Base-by-base conservation (phyloP, 2,329 filamentous ascomycete genomes). In the Eutypa lata region DNA sequence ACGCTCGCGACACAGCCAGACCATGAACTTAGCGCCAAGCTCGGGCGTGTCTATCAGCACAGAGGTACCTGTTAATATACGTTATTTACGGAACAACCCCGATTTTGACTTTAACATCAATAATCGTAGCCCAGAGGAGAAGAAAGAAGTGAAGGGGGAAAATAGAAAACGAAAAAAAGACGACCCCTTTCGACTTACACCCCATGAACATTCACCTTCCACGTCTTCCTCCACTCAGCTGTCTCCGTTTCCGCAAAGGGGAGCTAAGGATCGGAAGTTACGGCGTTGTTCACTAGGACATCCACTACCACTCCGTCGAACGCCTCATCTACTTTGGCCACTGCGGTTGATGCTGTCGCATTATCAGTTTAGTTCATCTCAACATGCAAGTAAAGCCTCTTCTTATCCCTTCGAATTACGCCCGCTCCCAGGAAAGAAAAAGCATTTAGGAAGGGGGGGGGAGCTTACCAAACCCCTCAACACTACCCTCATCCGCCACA, bases 11-110 rank as follows among this genome's bases (percentile, higher is more conserved):
- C 54, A 51, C n/a, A 63, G 51, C 52, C 53, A 65, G 6, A 65
- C 63, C 47, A 64, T 51, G n/a, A 52, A 51, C 43, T 64, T 61
- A 4, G 52, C 62, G 2, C 57, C 31, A 40, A 64, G 50, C 48
- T 61, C 58, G 2, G 57, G 48, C 38, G 55, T 55, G 22, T 65
- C 62, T 7, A 50, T 55, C 44, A 65, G 53, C 31, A 14, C 31
- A 35, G 31, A 35, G 31, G 31, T 35, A 35, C 31, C 31, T 35
- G 31, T 7, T 8, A 35, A 35, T 35, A 35, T 8, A 8, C 31
- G 31, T n/a, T n/a, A n/a, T n/a, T n/a, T n/a, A n/a, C n/a, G n/a
- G n/a, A n/a, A n/a, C n/a, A n/a, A n/a, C n/a, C n/a, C n/a, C n/a
- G n/a, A n/a, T n/a, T n/a, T n/a, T n/a, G n/a, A n/a, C n/a, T n/a